A percentile compares a stretch with the other conserved stretches of the same genome.
Evolutionary conservation across 441 rosid species (phyloP).

Genomic region (Bruguiera hainesii): DNA sequence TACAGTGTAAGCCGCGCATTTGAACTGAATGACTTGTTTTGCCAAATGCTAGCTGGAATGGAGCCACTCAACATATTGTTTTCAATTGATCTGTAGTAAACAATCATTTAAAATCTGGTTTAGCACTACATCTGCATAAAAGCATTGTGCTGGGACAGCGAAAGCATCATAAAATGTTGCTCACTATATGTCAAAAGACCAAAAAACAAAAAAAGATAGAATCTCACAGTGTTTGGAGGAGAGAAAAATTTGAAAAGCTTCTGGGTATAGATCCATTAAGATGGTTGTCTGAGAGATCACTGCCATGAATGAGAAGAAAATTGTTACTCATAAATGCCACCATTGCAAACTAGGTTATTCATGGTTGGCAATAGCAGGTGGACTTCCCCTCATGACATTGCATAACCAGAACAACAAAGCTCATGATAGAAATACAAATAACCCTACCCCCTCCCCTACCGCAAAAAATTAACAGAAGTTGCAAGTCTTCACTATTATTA

Average conservation of each 20-base stretch:
- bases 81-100: constrained; percentile 29
- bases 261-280: constrained; percentile 36
- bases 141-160: not conserved
- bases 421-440: not conserved
- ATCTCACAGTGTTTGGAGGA: constrained; percentile 36
- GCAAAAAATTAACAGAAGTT: not conserved
- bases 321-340: no score
- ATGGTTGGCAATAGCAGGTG: no score
- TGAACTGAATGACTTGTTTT: constrained; percentile 23
- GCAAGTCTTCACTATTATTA: not conserved
- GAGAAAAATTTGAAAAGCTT: constrained; percentile 32
- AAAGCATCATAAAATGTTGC: not conserved
- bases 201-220: not conserved
- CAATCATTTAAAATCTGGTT: not conserved
- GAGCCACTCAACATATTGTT: constrained; percentile 35
- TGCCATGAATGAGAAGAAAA: constrained; percentile 14
- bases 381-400: no score
- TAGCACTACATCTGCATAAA: not conserved
- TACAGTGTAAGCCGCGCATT: constrained; percentile 29
- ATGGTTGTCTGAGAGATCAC: constrained; percentile 37
- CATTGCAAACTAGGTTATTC: no score
- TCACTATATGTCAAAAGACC: not conserved
- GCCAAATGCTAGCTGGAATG: constrained; percentile 34
- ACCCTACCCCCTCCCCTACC: not conserved
- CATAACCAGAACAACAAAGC: not conserved